Base-by-base conservation (phyloP, 73 alveolate genomes). In the Paramecium tetraurelia region DNA sequence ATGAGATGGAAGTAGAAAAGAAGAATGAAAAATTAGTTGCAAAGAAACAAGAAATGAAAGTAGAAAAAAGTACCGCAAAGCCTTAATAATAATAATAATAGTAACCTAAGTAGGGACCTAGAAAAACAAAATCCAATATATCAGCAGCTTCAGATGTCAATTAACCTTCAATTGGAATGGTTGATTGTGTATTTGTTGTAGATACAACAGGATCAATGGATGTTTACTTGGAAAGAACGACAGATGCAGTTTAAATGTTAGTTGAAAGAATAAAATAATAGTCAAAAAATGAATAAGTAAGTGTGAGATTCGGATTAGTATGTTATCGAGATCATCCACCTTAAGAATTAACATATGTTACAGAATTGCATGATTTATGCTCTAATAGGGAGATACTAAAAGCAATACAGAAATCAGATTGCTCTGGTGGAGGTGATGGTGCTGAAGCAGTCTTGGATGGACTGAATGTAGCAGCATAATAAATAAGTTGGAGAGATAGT, bases 391-490 rank as follows among this genome's bases (percentile, higher is more conserved):
- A 92, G 36, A 77, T 93, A 40, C 85, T 96, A 71, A 85, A 89
- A 68, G 94, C 94, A 16, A 93, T 97, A 77, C 72, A 96, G 68
- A 93, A 76, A 44, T 40, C 63, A 21, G 85, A 96, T 31, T 70
- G 93, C 24, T 92, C 95, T 21, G 93, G 87, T 18, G 98, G 98
- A 29, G 99, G 99, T 1, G 99, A 97, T 94, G 97, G 96, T 33
- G 96, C 98, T 31, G 98, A 96, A 59, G 99, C 99, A 3, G 98
- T 96, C 16, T 53, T 95, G 36, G 99, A 97, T 90, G 99, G 99
- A 18, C 57, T 97, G 8, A 86, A 95, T 93, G 97, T 86, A 59
- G 97, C 98, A 5, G 93, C 96, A 57, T 69, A 93, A 85, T 72
- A 87, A 69, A 94, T 95, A 48, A 38, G 94, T 16, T 97, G 99